These are phyloP conservation scores for Salix exigua DNA, from an alignment of 345 rosid species.

Conservation along the genomic window DNA sequence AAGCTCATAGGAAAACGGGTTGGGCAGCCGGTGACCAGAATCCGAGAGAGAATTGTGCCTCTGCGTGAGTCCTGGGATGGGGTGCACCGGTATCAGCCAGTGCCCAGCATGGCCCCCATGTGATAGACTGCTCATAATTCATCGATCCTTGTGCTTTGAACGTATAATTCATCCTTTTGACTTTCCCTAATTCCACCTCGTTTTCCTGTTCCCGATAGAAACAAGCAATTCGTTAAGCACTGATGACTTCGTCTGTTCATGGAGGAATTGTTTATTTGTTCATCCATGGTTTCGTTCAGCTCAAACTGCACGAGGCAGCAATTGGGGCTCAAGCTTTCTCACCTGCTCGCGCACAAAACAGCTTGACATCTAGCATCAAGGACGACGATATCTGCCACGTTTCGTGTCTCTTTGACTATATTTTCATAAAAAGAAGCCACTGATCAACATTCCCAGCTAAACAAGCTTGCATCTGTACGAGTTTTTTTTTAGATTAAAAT, in stretches of 20 bases:
- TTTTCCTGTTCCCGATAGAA: not conserved
- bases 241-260: not conserved
- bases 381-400: too few relatives aligned
- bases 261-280: too few relatives aligned
- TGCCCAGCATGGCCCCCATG: slow-evolving; percentile 43
- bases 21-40: slow-evolving; percentile 11
- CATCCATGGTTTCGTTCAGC: too few relatives aligned
- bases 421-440: too few relatives aligned
- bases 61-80: slow-evolving; percentile 7
- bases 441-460: too few relatives aligned
- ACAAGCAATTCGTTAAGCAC: not conserved
- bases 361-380: not conserved
- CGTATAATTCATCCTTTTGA: slow-evolving; percentile 44
- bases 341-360: not conserved
- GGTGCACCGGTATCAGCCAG: slow-evolving; percentile 21
- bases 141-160: slow-evolving; percentile 52
- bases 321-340: slow-evolving; percentile 12
- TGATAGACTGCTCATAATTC: slow-evolving; percentile 46
- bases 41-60: not conserved
- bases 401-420: not conserved
- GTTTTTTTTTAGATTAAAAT: too few relatives aligned
- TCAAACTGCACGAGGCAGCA: slow-evolving; percentile 8
- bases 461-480: too few relatives aligned
- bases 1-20: not conserved
- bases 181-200: slow-evolving; percentile 23